Evolutionary conservation across 306 rosid species (phyloP).

Genomic region (Vigna angularis): DNA sequence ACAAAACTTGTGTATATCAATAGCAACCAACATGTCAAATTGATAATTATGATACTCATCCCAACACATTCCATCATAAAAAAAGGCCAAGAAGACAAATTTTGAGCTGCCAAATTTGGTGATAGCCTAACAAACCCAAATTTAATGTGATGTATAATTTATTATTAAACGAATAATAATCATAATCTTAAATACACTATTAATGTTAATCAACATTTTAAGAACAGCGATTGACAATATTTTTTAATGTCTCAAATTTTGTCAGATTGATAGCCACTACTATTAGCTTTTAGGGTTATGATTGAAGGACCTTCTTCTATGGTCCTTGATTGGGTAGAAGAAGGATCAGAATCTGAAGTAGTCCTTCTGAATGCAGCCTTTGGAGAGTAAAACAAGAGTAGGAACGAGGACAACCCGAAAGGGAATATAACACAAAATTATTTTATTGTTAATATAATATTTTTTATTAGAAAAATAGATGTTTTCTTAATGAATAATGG

Average conservation of each 20-base stretch:
- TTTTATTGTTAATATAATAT: no score
- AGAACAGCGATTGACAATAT: no score
- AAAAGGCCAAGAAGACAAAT: background rate
- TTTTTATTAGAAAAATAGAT: no score
- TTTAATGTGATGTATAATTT: background rate
- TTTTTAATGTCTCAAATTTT: background rate
- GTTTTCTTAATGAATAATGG: no score
- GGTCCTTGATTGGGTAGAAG: background rate
- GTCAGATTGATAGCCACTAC: background rate
- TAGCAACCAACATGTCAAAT: background rate
- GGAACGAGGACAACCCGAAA: slow-evolving; percentile 16
- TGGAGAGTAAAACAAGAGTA: background rate
- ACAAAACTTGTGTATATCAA: background rate
- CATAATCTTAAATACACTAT: no score
- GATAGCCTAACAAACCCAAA: background rate
- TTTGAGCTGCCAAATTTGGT: background rate
- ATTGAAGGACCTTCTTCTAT: slow-evolving; percentile 21
- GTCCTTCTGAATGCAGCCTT: background rate
- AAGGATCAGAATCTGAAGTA: slow-evolving; percentile 25
- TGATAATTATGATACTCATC: background rate
- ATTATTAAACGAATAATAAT: no score
- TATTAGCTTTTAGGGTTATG: background rate
- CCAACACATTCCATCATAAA: background rate
- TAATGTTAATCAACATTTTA: no score
- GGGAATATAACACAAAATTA: background rate